Percentiles rank a stretch among this genome's conserved stretches.
These are phyloP conservation scores for Dryas integrifolia DNA, from an alignment of 331 rosid genomes.

Conservation along the genomic window DNA sequence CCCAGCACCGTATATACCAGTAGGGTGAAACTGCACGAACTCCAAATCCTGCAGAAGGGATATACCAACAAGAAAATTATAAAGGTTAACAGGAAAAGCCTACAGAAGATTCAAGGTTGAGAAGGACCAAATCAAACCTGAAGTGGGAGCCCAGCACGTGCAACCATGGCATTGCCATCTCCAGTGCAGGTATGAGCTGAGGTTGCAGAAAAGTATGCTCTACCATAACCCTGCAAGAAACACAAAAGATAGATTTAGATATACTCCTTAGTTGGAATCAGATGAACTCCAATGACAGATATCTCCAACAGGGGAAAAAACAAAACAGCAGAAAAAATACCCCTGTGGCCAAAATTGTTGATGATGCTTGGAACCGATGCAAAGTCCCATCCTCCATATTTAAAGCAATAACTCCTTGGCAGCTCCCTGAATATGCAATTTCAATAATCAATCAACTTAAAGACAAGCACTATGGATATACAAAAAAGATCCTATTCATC, in stretches of 20 bases:
- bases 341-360: slow-evolving; percentile 98
- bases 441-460: slow-evolving; percentile 18
- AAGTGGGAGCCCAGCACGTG: slow-evolving; percentile 90
- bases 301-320: slow-evolving; percentile 4
- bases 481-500: background rate
- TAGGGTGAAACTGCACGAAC: slow-evolving; percentile 96
- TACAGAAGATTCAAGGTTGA: slow-evolving; percentile 22
- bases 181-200: slow-evolving; percentile 98
- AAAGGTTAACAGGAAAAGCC: slow-evolving; percentile 2
- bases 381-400: slow-evolving; percentile 96
- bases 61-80: slow-evolving; percentile 20
- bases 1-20: slow-evolving; percentile 97
- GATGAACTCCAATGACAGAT: slow-evolving; percentile 2
- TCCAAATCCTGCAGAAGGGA: slow-evolving; percentile 71
- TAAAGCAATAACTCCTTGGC: slow-evolving; percentile 96
- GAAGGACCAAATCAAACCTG: slow-evolving; percentile 50
- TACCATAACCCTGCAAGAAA: slow-evolving; percentile 81
- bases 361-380: slow-evolving; percentile 86
- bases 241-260: slow-evolving; percentile 15
- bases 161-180: slow-evolving; percentile 96
- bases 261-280: slow-evolving; percentile 11
- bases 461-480: background rate
- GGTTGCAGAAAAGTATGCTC: slow-evolving; percentile 90
- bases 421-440: slow-evolving; percentile 60
- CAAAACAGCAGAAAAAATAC: slow-evolving; percentile 36